These are phyloP conservation scores for Camellia japonica DNA, from an alignment of 148 eudicot species.

Conservation along the genomic window DNA sequence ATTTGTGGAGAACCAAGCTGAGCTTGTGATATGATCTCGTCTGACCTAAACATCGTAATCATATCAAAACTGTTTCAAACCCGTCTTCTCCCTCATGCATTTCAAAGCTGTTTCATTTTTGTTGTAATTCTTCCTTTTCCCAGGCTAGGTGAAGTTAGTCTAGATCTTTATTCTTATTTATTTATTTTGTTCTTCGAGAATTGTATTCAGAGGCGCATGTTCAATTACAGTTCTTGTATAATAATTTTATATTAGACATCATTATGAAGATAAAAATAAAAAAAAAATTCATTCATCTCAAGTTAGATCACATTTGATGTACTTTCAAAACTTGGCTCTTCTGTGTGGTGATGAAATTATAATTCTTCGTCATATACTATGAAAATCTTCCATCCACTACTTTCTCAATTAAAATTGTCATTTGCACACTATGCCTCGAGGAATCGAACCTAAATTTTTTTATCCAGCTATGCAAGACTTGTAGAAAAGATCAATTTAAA, in stretches of 20 bases:
- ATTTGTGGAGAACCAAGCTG: slow-evolving; percentile 45
- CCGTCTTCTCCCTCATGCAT: not conserved
- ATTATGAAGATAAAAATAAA: too few relatives aligned
- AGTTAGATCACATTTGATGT: too few relatives aligned
- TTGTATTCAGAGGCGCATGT: not conserved
- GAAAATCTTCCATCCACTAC: too few relatives aligned
- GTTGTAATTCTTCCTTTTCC: not conserved
- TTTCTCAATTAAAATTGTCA: not conserved
- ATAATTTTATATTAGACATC: too few relatives aligned
- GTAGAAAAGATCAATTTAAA: not conserved
- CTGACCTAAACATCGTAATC: not conserved
- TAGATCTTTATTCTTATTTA: not conserved
- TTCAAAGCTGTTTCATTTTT: not conserved
- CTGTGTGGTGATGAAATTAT: too few relatives aligned
- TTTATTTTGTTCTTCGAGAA: not conserved
- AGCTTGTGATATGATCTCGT: slow-evolving; percentile 17
- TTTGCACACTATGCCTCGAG: not conserved
- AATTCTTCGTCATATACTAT: too few relatives aligned
- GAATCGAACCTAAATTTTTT: not conserved
- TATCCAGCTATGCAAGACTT: not conserved
- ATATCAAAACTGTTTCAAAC: not conserved
- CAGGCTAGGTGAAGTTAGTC: not conserved
- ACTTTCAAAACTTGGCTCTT: too few relatives aligned
- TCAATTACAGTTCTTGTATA: not conserved
- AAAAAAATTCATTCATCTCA: too few relatives aligned